Base-by-base conservation (phyloP, 306 rosid genomes). In the Neltuma alba region DNA sequence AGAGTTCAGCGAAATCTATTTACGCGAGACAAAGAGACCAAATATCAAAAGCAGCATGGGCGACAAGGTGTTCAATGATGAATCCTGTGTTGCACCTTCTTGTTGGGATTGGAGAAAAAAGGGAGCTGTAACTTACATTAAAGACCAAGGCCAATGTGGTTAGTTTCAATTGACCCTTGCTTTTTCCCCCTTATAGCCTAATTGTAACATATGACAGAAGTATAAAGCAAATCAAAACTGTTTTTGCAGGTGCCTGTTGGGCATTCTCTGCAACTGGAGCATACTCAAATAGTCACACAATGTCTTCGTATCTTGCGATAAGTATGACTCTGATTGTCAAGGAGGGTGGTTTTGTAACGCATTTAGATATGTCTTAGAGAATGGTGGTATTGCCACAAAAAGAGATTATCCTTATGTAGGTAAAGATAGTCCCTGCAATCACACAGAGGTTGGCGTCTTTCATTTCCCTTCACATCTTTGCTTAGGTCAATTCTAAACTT, bases 61-160 rank as follows among this genome's bases (percentile, higher is more conserved):
- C 1, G 0, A 33, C 2, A 3, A 20, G 14, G 13, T 20, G 64
- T 7, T 38, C 37, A 74, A 41, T 7, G 8, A 37, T 7, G 34
- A 4, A 54, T 64, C 52, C 54, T 79, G 75, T 77, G 71, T 70
- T 48, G 86, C 83, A 6, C 84, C 93, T 79, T 52, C 81, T 2
- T 55, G 81, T 82, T 79, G 79, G 76, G 88, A 87, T 82, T 89
- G 93, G 93, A 82, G 88, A 68, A 55, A 83, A 21, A 73, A 30
- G 15, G 93, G 88, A 30, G 76, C 42, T 65, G 87, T 87, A 12
- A 87, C 93, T 38, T 64, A 33, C 14, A 70, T 87, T 27, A 87
- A 89, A 81, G 60, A 83, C 79, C 89, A 85, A 77, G 84, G 70
- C 12, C 0, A 18, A n/a, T 87, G 91, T 67, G 89, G 88, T 87